Percentiles rank a stretch among this genome's conserved stretches.
phyloP scores from a whole-genome alignment of 1,139 yeast species.

The Saccharomyces hybrid region DNA sequence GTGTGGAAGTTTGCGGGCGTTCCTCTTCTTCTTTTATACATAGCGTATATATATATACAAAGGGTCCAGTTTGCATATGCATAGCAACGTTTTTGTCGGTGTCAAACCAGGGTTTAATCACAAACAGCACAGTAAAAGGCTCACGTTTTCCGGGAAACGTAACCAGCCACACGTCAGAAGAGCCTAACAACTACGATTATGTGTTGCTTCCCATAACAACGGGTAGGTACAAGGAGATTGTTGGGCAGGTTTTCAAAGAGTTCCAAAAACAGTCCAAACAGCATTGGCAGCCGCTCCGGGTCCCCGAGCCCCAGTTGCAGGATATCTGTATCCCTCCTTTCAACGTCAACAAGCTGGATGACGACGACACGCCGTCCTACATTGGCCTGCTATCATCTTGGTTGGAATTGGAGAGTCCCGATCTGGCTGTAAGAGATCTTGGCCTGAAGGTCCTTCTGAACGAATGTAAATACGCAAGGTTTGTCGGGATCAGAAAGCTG shows the following conservation, averaged over 20 bases:
- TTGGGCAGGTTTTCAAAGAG: conserved; percentile 33
- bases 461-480: conserved; percentile 52
- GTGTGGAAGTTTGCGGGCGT: neutral
- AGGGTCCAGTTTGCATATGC: conserved; percentile 12
- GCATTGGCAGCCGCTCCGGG: conserved; percentile 2
- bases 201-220: conserved; percentile 40
- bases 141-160: conserved; percentile 2
- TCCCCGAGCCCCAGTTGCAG: conserved; percentile 36
- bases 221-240: conserved; percentile 36
- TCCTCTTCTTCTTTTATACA: conserved; percentile 3
- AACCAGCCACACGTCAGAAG: conserved; percentile 3
- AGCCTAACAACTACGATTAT: conserved; percentile 31
- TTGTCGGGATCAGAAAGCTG: conserved; percentile 44
- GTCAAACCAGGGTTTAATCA: conserved; percentile 23
- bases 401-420: conserved; percentile 53
- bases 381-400: conserved; percentile 53
- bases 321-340: conserved; percentile 36
- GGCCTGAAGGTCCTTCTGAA: conserved; percentile 47
- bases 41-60: neutral
- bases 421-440: conserved; percentile 41
- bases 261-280: conserved; percentile 20
- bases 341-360: conserved; percentile 5
- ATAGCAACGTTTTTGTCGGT: conserved; percentile 32
- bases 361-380: conserved; percentile 12
- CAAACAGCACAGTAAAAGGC: conserved; percentile 4